phyloP scores from a whole-genome alignment of 108 stramenopile genomes.

The Poteriospumella lacustris region DNA sequence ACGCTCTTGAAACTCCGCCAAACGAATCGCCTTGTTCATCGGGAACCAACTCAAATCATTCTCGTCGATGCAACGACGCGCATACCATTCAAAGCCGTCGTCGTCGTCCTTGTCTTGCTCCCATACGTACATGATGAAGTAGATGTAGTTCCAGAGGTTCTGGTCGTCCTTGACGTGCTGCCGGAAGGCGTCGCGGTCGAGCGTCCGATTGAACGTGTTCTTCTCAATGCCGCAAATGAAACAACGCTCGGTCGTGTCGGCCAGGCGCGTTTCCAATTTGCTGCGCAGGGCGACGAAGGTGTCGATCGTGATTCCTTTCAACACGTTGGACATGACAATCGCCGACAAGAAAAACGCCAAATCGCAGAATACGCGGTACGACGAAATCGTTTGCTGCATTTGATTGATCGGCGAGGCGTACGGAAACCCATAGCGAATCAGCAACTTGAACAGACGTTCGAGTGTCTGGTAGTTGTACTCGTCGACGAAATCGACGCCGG shows the following conservation, averaged over 20 bases:
- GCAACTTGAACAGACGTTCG: neutral
- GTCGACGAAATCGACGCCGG: slow-evolving; percentile 11
- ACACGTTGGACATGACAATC: slow-evolving; percentile 4
- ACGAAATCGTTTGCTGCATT: neutral
- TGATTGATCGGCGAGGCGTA: neutral
- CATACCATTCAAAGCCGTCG: slow-evolving; percentile 21
- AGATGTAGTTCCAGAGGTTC: slow-evolving; percentile 27
- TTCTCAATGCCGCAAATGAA: slow-evolving; percentile 30
- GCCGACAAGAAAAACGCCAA: neutral
- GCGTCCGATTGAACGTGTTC: slow-evolving; percentile 15
- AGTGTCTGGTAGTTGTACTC: slow-evolving; percentile 32
- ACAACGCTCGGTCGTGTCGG: slow-evolving; percentile 22
- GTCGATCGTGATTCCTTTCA: slow-evolving; percentile 25
- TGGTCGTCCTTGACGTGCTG: neutral
- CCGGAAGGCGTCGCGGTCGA: slow-evolving; percentile 13
- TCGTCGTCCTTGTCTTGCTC: slow-evolving; percentile 30
- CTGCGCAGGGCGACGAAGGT: slow-evolving; percentile 18
- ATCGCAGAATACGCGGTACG: neutral
- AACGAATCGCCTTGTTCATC: slow-evolving; percentile 29
- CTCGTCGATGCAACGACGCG: neutral
- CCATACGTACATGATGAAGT: slow-evolving; percentile 28
- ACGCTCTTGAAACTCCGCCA: neutral
- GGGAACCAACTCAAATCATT: slow-evolving; percentile 30
- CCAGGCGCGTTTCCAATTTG: neutral
- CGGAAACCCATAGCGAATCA: neutral